Conservation (phyloP, 2,329 filamentous ascomycete genomes). For the Fusarium duplospermum region DNA sequence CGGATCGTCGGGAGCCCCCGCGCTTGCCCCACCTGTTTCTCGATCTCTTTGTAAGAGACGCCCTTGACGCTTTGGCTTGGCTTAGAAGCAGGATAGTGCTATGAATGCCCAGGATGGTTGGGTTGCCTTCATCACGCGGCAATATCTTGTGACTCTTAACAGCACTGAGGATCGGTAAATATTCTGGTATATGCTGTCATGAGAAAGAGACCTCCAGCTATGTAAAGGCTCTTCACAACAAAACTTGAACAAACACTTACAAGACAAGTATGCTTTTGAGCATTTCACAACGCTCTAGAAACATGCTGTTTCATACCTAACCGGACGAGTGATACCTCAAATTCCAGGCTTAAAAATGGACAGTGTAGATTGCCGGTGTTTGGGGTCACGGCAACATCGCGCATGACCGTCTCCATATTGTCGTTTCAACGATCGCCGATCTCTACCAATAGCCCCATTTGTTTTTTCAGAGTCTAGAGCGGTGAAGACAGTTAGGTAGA, state of each 20-base stretch:
- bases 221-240: background rate
- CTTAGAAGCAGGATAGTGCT: background rate
- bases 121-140: background rate
- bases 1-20: constrained; percentile 22
- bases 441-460: background rate
- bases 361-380: background rate
- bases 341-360: background rate
- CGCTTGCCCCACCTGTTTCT: constrained; percentile 23
- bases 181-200: too few species aligned
- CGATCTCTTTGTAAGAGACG: background rate
- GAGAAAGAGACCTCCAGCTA: background rate
- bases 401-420: background rate
- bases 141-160: background rate
- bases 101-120: background rate
- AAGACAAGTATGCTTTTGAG: background rate
- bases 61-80: background rate
- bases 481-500: background rate
- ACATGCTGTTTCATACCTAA: background rate
- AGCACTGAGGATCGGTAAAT: background rate
- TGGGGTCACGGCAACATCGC: background rate
- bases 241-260: background rate
- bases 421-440: background rate
- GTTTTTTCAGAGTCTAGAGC: background rate
- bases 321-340: background rate
- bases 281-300: background rate